A percentile compares a stretch with the other conserved stretches of the same genome.
Conservation (phyloP, 495 filamentous ascomycete genomes). For the Lophiotrema nucula region DNA sequence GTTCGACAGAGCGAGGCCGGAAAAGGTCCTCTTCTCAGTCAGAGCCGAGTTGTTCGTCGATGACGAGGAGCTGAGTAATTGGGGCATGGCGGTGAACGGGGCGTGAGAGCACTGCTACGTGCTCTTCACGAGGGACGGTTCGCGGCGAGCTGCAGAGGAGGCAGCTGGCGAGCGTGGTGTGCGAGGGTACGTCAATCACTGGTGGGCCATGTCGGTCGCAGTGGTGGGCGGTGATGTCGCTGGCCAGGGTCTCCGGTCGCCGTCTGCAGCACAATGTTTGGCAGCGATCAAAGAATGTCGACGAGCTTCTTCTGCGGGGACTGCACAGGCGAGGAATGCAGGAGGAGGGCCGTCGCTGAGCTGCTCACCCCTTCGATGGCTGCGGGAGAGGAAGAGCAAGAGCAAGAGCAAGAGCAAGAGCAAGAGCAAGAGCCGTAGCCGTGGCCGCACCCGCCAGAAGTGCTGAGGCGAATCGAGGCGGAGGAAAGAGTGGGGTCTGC, state of each 20-base stretch:
- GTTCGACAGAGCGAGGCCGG: constrained; percentile 40
- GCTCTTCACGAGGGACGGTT: neutral
- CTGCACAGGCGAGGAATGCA: neutral
- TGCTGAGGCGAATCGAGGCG: constrained; percentile 6
- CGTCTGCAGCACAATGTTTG: neutral
- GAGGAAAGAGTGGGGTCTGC: constrained; percentile 17
- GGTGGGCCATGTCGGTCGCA: constrained; percentile 18
- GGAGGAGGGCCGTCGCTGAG: neutral
- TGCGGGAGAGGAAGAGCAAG: neutral
- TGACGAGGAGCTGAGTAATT: constrained; percentile 41
- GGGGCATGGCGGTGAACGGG: constrained; percentile 35
- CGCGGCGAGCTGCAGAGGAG: no score
- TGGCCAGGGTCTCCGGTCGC: neutral
- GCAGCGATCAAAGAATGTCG: neutral
- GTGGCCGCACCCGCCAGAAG: no score
- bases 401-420: no score
- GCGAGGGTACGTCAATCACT: neutral
- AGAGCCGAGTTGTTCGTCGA: constrained; percentile 31
- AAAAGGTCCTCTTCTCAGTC: constrained; percentile 40
- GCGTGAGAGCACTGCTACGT: neutral
- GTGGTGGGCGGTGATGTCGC: neutral
- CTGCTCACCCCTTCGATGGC: neutral
- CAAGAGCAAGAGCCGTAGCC: no score
- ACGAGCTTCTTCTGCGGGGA: no score
- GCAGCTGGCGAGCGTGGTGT: no score